Percentiles rank a stretch among this genome's conserved stretches.
phyloP scores from a whole-genome alignment of 2,329 filamentous ascomycete genomes.

The Colletotrichum aenigma region DNA sequence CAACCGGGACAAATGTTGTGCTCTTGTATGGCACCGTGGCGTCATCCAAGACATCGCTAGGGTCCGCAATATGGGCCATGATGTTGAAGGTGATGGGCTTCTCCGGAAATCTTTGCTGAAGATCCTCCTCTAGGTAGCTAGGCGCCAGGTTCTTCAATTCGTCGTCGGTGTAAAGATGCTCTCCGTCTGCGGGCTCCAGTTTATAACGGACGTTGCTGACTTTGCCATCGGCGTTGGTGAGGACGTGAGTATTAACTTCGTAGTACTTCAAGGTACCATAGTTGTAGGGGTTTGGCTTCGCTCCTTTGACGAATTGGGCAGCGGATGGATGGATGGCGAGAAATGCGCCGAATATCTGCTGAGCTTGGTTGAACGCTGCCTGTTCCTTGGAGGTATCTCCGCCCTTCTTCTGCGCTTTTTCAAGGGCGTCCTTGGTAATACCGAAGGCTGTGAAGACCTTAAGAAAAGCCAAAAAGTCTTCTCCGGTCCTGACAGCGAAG shows the following conservation, averaged over 20 bases:
- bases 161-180: neutral
- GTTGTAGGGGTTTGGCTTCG: neutral
- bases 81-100: neutral
- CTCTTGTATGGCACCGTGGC: constrained; percentile 20
- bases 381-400: too few relatives aligned
- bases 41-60: constrained; percentile 11
- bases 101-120: neutral
- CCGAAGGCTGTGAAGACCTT: neutral
- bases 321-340: neutral
- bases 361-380: neutral
- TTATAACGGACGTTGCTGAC: neutral
- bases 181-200: neutral
- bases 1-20: constrained; percentile 7
- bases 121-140: neutral
- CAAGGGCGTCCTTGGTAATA: neutral
- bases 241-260: neutral
- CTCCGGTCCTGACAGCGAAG: neutral
- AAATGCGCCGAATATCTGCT: too few relatives aligned
- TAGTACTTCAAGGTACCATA: neutral
- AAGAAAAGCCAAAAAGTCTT: neutral
- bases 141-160: neutral
- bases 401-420: neutral
- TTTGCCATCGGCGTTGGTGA: neutral
- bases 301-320: too few relatives aligned
- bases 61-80: neutral